phyloP scores from a whole-genome alignment of 352 stramenopile genomes.

The Globisporangium irregulare region DNA sequence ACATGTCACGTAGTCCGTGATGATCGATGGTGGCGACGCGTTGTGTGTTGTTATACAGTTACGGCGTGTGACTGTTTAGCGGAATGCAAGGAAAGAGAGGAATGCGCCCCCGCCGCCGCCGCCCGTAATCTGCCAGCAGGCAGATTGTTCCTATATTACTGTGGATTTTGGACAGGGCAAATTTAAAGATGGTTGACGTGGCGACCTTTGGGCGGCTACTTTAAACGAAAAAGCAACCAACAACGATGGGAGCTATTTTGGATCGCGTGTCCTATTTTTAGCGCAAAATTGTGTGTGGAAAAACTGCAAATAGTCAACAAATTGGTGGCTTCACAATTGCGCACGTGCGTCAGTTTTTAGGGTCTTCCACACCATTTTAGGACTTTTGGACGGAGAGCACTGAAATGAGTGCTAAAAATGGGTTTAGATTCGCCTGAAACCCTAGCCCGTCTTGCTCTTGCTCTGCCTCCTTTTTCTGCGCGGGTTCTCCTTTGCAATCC shows the following conservation, averaged over 20 bases:
- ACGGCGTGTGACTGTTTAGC: background rate
- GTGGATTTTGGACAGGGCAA: too few relatives aligned
- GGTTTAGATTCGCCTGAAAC: background rate
- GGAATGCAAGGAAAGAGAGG: background rate
- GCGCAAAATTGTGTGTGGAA: background rate
- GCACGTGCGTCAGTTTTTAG: background rate
- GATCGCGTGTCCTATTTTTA: background rate
- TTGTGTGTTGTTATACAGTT: background rate
- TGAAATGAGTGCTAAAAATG: background rate
- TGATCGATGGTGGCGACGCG: background rate
- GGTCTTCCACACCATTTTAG: background rate
- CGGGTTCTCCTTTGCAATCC: conserved; percentile 1
- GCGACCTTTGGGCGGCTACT: background rate
- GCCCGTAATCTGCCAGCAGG: too few relatives aligned
- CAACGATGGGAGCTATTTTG: background rate
- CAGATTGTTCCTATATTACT: too few relatives aligned
- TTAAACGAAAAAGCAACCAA: background rate
- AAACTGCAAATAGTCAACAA: background rate
- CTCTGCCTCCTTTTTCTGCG: background rate
- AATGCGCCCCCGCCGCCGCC: background rate
- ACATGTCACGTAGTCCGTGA: background rate
- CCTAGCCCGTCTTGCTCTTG: background rate
- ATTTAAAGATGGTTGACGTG: background rate
- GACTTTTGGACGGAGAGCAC: background rate
- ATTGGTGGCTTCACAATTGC: background rate